Evolutionary conservation across 2,329 filamentous ascomycete genomes (phyloP), one percentile per base, ranked within the genome.

Genomic region (Colletotrichum musicola): DNA sequence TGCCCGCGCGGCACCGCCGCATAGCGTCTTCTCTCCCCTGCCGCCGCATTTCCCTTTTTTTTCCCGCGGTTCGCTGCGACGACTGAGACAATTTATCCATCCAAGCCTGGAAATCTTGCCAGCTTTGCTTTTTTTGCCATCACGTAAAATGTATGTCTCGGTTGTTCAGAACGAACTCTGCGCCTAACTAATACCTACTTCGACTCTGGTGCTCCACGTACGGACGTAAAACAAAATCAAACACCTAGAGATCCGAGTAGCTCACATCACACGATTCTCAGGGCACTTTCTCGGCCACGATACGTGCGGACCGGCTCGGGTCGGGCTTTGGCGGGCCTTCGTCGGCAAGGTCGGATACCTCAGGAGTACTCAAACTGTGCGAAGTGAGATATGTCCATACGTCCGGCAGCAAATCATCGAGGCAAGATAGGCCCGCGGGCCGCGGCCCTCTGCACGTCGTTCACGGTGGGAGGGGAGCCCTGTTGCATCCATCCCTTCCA

Each of bases 11-110:
- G 38, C 38, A 40, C 35, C 16, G 47, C 9, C 30, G 22, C 22
- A 1, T 25, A 40, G 6, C 30, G 30, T 38, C 61, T 61, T 40
- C 10, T 61, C 42, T 35, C 38, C 18, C n/a, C 35, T 54, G 61
- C 62, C 14, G 62, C 56, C 50, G 46, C 60, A 64, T 5, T 40
- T 40, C 30, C 51, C 27, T 18, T 18, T 18, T 16, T n/a, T 20
- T 16, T n/a, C 16, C 54, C 46, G 30, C 46, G 35, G 44, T 64
- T 57, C 50, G 44, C 42, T 62, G 18, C 22, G 38, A 20, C 40
- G 42, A 51, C 60, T 64, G 54, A 67, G 59, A 63, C 59, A 56
- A n/a, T 38, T 35, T n/a, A 14, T 20, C 57, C 18, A 59, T 53
- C 62, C 46, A 22, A 20, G 46, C 38, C 54, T 58, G n/a, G 7